Base-by-base conservation (phyloP, 768 basidiomycete genomes). In the Kwoniella sp. region DNA sequence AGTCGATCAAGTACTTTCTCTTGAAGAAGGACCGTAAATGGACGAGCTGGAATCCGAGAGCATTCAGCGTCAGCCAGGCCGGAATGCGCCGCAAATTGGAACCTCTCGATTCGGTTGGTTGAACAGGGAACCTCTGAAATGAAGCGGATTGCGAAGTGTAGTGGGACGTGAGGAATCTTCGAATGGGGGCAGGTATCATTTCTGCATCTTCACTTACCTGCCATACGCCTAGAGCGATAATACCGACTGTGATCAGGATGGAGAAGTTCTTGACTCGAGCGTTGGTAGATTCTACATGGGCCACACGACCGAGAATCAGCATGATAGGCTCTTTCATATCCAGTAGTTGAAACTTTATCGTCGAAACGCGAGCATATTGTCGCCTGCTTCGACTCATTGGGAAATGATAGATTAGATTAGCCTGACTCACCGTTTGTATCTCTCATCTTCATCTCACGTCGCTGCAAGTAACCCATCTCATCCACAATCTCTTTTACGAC, bases 11-110 rank as follows among this genome's bases (percentile, higher is more conserved):
- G 61, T 81, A 81, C 63, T 81, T 96, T 76, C 89, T 86, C 83
- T 91, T 93, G 86, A 98, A 97, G 86, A 90, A 98, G 6, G 92
- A 86, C 50, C 93, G 87, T 15, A 99, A 83, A 77, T 98, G 95
- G 77, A 96, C 82, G 49, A 99, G 90, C 80, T 80, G 54, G 4
- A 19, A 29, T 1, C 21, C 3, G 17, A 44, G 17, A 19, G 26
- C 0, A 13, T n/a, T n/a, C 13, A 55, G 10, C 2, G 40, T 61
- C 25, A 52, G 64, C 54, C 49, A 36, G 17, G 26, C 8, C n/a
- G n/a, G n/a, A n/a, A n/a, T n/a, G n/a, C n/a, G n/a, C n/a, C n/a
- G n/a, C n/a, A n/a, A n/a, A n/a, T n/a, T n/a, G n/a, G n/a, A n/a
- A n/a, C n/a, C n/a, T n/a, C n/a, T n/a, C n/a, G n/a, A n/a, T n/a